Evolutionary conservation across 495 filamentous ascomycete species (phyloP).

Genomic region (Entonaema liquescens): DNA sequence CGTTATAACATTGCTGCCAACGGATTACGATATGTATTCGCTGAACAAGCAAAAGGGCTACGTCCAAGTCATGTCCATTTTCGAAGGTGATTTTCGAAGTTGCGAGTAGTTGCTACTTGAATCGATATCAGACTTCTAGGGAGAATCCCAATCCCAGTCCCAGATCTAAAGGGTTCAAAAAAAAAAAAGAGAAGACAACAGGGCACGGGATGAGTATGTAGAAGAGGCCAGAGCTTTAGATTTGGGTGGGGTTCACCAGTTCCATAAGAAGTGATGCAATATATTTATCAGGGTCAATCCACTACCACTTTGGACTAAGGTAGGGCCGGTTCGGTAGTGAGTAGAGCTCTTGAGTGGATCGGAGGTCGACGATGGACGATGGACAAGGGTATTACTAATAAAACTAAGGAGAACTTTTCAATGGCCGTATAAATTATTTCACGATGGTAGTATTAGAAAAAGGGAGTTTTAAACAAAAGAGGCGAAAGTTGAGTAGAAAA

Average conservation of each 20-base stretch:
- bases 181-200: slow-evolving; percentile 8
- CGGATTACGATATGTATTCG: slow-evolving; percentile 10
- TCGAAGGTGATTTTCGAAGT: slow-evolving; percentile 17
- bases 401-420: background rate
- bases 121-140: slow-evolving; percentile 6
- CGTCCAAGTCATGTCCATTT: slow-evolving; percentile 29
- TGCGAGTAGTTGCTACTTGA: slow-evolving; percentile 6
- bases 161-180: slow-evolving; percentile 6
- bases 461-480: background rate
- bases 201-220: slow-evolving; percentile 5
- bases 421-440: background rate
- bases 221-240: slow-evolving; percentile 16
- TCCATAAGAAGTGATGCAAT: slow-evolving; percentile 33
- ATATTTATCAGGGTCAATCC: slow-evolving; percentile 31
- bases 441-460: background rate
- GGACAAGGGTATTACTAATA: background rate
- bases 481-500: background rate
- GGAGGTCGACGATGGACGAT: background rate
- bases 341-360: background rate
- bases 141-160: background rate
- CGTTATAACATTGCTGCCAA: slow-evolving; percentile 8
- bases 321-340: slow-evolving; percentile 8
- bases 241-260: slow-evolving; percentile 19
- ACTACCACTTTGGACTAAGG: slow-evolving; percentile 10
- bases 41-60: slow-evolving; percentile 26